Evolutionary conservation across 495 filamentous ascomycete genomes (phyloP).

Genomic region (Immersiella caudata): DNA sequence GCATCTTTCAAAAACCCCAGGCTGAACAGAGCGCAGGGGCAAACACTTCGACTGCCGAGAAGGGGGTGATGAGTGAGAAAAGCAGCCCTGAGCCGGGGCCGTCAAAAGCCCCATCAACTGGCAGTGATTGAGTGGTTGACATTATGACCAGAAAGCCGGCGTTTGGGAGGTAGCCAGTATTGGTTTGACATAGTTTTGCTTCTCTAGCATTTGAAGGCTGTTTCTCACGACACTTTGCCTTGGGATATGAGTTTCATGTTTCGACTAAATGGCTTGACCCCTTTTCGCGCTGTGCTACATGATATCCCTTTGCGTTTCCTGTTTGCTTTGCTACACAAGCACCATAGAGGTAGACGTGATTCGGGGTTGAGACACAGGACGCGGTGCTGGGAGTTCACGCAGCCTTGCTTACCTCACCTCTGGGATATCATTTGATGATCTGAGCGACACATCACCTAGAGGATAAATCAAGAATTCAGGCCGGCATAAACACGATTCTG

Average conservation of each 20-base stretch:
- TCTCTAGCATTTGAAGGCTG: background rate
- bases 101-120: background rate
- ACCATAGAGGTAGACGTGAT: background rate
- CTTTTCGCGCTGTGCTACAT: background rate
- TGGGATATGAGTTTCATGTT: background rate
- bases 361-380: background rate
- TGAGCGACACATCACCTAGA: too few species aligned
- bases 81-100: background rate
- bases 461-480: too few species aligned
- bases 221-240: background rate
- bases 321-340: background rate
- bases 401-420: background rate
- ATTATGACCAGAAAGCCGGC: background rate
- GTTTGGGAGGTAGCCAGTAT: background rate
- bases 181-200: background rate
- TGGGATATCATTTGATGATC: background rate
- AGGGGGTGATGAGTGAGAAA: conserved; percentile 11
- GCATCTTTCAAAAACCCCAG: conserved; percentile 9
- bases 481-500: too few species aligned
- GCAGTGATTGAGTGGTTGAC: background rate
- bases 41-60: background rate
- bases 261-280: background rate
- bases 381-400: background rate
- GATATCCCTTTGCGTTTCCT: background rate
- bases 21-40: background rate